Evolutionary conservation across 768 basidiomycete genomes (phyloP), one percentile per base, ranked within the genome.

Genomic region (Lactarius evosmus): DNA sequence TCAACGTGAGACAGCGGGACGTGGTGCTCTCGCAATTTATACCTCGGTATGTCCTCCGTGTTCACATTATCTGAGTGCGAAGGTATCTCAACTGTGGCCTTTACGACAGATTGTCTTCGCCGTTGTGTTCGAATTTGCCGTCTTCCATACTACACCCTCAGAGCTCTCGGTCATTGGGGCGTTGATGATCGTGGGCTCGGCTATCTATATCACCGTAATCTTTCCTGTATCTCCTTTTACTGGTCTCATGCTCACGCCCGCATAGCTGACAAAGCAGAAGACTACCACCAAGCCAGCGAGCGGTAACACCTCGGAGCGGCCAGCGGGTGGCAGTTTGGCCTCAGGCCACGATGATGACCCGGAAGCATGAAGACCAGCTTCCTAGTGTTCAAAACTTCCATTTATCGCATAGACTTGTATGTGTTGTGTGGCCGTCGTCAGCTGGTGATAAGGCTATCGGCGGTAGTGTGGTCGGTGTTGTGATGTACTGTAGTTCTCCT

Each of bases 141-240:
- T 89, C 68, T 90, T 93, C 72, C 77, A 84, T 53, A 80, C 79
- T 0, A 72, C 76, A 7, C 89, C 89, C 0, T 82, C 87, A 1
- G 66, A 77, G 1, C 75, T 88, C 32, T 88, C 86, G 4, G 70
- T 86, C 6, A 67, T 84, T 9, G 92, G 92, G 1, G 85, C 84
- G 1, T 49, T 77, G 3, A 82, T 91, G 61, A 93, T 92, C 66
- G 72, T 90, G 38, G 66, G 75, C 2, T 80, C 83, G 9, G 89
- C 89, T 0, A 66, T 86, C 29, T 90, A 83, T 71, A 82, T 87
- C 36, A 87, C 83, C 9, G 87, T 91, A 73, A 65, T 82, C 73
- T 52, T 25, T 27, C 57, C 53, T 41, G 33, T 56, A 8, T 53
- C 40, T 16, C 25, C 22, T 52, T 27, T 67, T 22, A 44, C n/a